Evolutionary conservation across 345 rosid genomes (phyloP).

Genomic region (Pistacia atlantica): DNA sequence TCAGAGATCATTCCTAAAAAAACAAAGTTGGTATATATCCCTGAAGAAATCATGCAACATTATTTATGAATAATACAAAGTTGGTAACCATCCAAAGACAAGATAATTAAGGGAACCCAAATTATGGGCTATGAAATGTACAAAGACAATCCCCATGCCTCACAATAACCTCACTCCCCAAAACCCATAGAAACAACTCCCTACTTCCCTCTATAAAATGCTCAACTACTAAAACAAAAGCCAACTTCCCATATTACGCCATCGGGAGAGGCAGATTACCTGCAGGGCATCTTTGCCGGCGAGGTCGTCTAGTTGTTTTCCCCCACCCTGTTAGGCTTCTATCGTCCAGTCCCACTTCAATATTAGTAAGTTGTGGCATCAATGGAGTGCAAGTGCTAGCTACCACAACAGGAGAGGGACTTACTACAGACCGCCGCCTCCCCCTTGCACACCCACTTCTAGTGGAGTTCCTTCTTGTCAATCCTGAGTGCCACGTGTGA

Average conservation of each 20-base stretch:
- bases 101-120: constrained; percentile 39
- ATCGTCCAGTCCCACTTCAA: constrained; percentile 73
- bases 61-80: constrained; percentile 46
- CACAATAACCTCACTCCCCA: constrained; percentile 24
- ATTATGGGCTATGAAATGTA: constrained; percentile 48
- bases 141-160: constrained; percentile 42
- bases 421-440: constrained; percentile 48
- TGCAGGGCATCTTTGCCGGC: constrained; percentile 85
- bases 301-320: constrained; percentile 86
- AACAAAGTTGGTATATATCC: constrained; percentile 23
- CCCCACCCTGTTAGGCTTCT: constrained; percentile 91
- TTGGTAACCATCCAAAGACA: constrained; percentile 40
- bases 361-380: constrained; percentile 54
- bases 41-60: constrained; percentile 49
- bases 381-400: constrained; percentile 44
- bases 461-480: constrained; percentile 69
- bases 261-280: constrained; percentile 65
- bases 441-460: constrained; percentile 75
- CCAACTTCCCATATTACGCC: constrained; percentile 38
- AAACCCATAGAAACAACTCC: constrained; percentile 21
- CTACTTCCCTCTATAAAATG: constrained; percentile 37
- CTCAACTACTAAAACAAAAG: constrained; percentile 28
- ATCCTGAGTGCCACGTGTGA: constrained; percentile 64
- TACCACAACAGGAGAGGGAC: constrained; percentile 41
- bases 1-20: not conserved